phyloP scores from a whole-genome alignment of 2,329 filamentous ascomycete species.

The Phialemonium atrogriseum region DNA sequence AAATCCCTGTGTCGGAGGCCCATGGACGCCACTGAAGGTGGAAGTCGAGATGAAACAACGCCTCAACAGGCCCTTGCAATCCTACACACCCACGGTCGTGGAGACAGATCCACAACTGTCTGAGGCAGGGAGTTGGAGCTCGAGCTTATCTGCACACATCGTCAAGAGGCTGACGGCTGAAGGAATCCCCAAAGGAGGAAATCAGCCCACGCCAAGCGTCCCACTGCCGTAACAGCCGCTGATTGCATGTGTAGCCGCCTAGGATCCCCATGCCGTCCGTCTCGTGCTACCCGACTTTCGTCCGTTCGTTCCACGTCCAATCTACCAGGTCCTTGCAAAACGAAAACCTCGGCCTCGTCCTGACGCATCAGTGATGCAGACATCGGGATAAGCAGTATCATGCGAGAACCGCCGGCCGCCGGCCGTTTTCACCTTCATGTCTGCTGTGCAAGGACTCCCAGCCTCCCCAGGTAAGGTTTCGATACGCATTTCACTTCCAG shows the following conservation, averaged over 20 bases:
- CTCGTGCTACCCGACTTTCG: too few relatives aligned
- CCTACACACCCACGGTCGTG: neutral
- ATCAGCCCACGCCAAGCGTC: constrained; percentile 3
- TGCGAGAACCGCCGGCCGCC: too few relatives aligned
- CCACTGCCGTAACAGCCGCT: constrained; percentile 2
- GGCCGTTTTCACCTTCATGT: too few relatives aligned
- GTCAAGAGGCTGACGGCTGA: neutral
- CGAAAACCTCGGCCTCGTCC: too few relatives aligned
- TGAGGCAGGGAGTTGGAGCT: too few relatives aligned
- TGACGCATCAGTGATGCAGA: too few relatives aligned
- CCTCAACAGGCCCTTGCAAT: constrained; percentile 11
- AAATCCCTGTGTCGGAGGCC: constrained; percentile 4
- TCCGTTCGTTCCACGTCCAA: too few relatives aligned
- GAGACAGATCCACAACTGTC: constrained; percentile 1
- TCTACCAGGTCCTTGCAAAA: too few relatives aligned
- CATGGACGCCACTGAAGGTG: constrained; percentile 1
- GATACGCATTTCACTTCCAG: constrained; percentile 50
- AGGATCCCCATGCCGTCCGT: neutral
- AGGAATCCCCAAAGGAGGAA: neutral
- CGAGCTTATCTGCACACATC: neutral
- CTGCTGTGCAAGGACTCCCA: too few relatives aligned
- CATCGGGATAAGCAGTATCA: too few relatives aligned
- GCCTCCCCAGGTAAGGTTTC: too few relatives aligned
- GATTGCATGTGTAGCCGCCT: constrained; percentile 1
- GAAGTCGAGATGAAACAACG: constrained; percentile 25